These are phyloP conservation scores for Conticribra guillardii DNA, from an alignment of 108 stramenopile genomes.

Conservation along the genomic window DNA sequence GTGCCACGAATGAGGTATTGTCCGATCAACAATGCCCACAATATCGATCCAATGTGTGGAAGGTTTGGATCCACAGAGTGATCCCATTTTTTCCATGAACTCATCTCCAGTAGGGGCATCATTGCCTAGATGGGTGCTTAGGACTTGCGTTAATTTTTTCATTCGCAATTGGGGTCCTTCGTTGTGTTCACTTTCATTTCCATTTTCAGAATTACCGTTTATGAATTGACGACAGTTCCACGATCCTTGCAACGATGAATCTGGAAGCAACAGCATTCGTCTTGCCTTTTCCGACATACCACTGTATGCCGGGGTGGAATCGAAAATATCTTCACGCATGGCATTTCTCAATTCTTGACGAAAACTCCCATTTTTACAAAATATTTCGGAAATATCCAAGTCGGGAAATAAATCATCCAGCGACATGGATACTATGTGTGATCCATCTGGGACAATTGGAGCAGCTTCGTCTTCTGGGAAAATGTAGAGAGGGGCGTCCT, in stretches of 20 bases:
- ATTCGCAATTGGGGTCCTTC: slow-evolving; percentile 33
- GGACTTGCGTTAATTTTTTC: slow-evolving; percentile 52
- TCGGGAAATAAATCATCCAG: slow-evolving; percentile 65
- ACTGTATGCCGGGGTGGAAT: slow-evolving; percentile 68
- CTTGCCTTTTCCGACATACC: slow-evolving; percentile 67
- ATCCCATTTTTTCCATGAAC: slow-evolving; percentile 62
- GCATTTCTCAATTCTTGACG: slow-evolving; percentile 57
- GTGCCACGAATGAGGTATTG: slow-evolving; percentile 76
- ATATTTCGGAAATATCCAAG: slow-evolving; percentile 37
- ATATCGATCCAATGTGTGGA: slow-evolving; percentile 86
- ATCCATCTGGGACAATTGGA: slow-evolving; percentile 11
- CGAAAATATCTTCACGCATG: slow-evolving; percentile 79
- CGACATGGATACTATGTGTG: slow-evolving; percentile 41
- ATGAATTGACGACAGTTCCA: slow-evolving; percentile 60
- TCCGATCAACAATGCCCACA: slow-evolving; percentile 61
- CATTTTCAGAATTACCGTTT: not conserved
- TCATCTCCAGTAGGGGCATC: slow-evolving; percentile 73
- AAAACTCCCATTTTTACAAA: slow-evolving; percentile 51
- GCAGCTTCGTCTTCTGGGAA: slow-evolving; percentile 24
- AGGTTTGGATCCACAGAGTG: slow-evolving; percentile 63
- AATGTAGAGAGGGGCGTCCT: slow-evolving; percentile 49
- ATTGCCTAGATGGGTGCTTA: slow-evolving; percentile 51
- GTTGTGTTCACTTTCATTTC: slow-evolving; percentile 2
- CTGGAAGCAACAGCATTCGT: slow-evolving; percentile 62
- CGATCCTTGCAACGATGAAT: slow-evolving; percentile 79